Evolutionary conservation across 2,329 filamentous ascomycete species (phyloP).

Genomic region (Botrytis squamosa): DNA sequence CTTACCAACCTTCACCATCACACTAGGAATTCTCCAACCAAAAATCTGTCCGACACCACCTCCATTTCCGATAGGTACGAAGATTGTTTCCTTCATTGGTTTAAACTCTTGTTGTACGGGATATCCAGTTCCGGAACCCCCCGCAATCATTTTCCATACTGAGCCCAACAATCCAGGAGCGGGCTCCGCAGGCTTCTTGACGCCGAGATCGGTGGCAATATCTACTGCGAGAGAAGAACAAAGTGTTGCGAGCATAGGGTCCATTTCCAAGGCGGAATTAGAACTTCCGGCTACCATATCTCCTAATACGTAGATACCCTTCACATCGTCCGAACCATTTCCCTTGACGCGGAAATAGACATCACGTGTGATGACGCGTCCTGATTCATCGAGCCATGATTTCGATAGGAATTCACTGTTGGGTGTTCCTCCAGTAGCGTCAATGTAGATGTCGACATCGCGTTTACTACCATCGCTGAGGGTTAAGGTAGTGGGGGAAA

Average conservation of each 20-base stretch:
- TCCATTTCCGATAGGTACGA: constrained; percentile 43
- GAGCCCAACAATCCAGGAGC: constrained; percentile 5
- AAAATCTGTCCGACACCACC: constrained; percentile 42
- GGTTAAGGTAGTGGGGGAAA: constrained; percentile 39
- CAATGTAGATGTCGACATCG: constrained; percentile 49
- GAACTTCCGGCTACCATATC: constrained; percentile 46
- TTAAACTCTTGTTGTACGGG: constrained; percentile 34
- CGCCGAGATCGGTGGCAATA: constrained; percentile 33
- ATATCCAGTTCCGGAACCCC: constrained; percentile 2
- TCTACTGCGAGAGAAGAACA: constrained; percentile 49
- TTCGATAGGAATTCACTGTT: constrained; percentile 48
- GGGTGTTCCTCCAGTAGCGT: constrained; percentile 44
- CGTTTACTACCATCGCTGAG: constrained; percentile 44
- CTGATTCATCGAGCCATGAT: constrained; percentile 45
- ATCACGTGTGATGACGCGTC: constrained; percentile 50
- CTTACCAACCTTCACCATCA: constrained; percentile 42
- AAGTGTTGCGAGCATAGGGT: constrained; percentile 44
- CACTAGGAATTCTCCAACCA: constrained; percentile 42
- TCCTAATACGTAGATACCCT: constrained; percentile 48
- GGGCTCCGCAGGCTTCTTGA: constrained; percentile 14
- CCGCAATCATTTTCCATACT: not conserved
- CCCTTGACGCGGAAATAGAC: constrained; percentile 45
- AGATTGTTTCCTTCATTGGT: constrained; percentile 38
- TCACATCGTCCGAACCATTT: constrained; percentile 38
- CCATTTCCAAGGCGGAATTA: constrained; percentile 44